Evolutionary conservation across 31 red algal species (phyloP), one percentile per base, ranked within the genome.

Genomic region (Asparagopsis taxiformis): DNA sequence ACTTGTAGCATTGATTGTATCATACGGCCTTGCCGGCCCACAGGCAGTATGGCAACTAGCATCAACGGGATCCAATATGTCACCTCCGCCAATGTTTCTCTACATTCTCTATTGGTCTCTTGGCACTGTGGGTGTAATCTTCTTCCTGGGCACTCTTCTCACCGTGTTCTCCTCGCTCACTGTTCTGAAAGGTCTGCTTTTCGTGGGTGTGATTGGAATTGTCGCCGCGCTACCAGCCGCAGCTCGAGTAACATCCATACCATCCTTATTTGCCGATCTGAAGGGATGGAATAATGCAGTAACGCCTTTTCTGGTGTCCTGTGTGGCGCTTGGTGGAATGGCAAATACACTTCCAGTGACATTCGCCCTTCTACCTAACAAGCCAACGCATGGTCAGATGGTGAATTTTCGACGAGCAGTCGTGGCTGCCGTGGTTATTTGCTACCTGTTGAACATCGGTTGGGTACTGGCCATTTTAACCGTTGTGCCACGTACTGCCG

Each of bases 11-110:
- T 77, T 90, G 23, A 39, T 95, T 20, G 82, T 85, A 0, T 85
- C 79, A 2, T 95, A 95, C 50, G 92, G 79, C 15, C 78, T 95
- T 21, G 92, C 92, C 1, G 92, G 79, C 73, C 19, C 5, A 43
- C 10, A 21, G 11, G 11, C 59, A 74, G 22, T 37, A 55, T 54
- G 39, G 51, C 54, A 74, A 59, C 13, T 59, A 51, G 2, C 24
- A 32, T 1, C 2, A 29, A 16, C 33, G 36, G 2, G 24, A 80
- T 32, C 30, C 74, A 1, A 33, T 0, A 44, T 5, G 46, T n/a
- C 48, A 80, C 3, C 41, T 30, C 30, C 59, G 3, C 59, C 59
- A 8, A 28, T 30, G 0, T 9, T 62, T 30, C 19, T 62, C 16
- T 30, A 19, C 30, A 9, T 34, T 31, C 4, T 30, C 22, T 62